A percentile compares a stretch with the other conserved stretches of the same genome.
Conservation (phyloP, 202 grass and related monocot genomes). For the Saccharum hybrid region DNA sequence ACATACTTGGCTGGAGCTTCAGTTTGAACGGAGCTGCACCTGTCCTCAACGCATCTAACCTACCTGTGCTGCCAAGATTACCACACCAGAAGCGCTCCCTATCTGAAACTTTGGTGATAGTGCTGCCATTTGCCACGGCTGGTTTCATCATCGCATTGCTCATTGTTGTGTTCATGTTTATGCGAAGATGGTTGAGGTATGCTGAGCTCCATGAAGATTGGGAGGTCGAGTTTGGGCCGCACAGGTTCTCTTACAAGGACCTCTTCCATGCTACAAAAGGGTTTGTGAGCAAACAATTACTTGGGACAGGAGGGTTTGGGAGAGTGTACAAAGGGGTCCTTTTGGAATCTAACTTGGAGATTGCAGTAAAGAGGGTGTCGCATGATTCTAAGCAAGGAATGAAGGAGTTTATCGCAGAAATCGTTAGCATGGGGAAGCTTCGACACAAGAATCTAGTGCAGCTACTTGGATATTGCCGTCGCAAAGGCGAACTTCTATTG, state of each 20-base stretch:
- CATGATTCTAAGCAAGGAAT: constrained; percentile 67
- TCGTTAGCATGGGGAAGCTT: constrained; percentile 63
- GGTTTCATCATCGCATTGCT: constrained; percentile 39
- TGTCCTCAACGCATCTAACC: constrained; percentile 52
- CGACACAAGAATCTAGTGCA: constrained; percentile 71
- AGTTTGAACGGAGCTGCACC: constrained; percentile 54
- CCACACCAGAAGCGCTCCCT: constrained; percentile 13
- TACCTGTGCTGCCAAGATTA: constrained; percentile 52
- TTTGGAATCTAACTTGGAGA: constrained; percentile 39
- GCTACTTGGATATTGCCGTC: constrained; percentile 66
- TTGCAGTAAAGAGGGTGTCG: constrained; percentile 61
- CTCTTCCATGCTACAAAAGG: constrained; percentile 64
- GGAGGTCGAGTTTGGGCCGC: constrained; percentile 58
- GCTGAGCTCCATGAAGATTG: constrained; percentile 62
- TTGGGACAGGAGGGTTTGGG: constrained; percentile 65
- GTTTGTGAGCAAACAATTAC: constrained; percentile 49
- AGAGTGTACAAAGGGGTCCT: constrained; percentile 67
- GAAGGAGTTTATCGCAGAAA: constrained; percentile 65
- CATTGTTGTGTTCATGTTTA: constrained; percentile 12
- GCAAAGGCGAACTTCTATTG: constrained; percentile 61
- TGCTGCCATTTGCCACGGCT: constrained; percentile 39
- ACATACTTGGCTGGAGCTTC: constrained; percentile 72
- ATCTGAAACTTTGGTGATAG: constrained; percentile 36
- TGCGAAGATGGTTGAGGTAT: constrained; percentile 36
- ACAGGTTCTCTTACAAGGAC: constrained; percentile 56